Percentiles rank a stretch among this genome's conserved stretches.
Conservation (phyloP, 1,139 yeast species). For the Geotrichum cucujoidarum region DNA sequence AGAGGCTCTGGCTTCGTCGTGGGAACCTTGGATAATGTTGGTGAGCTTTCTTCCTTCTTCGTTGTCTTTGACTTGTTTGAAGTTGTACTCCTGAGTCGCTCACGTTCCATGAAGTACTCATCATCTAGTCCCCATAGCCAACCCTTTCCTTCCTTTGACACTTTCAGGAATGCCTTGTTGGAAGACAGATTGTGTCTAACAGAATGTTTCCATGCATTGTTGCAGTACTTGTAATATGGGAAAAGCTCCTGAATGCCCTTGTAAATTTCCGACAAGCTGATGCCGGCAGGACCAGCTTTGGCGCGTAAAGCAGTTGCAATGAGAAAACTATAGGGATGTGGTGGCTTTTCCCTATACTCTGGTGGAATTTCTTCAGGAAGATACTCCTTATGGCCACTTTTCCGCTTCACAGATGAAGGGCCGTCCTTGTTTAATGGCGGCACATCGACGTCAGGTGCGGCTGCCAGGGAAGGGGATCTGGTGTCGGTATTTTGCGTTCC, state of each 20-base stretch:
- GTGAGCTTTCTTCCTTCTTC: too few species aligned
- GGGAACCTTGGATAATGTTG: too few species aligned
- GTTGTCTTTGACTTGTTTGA: constrained; percentile 22
- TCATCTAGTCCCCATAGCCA: constrained; percentile 93
- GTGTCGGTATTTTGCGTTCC: constrained; percentile 6
- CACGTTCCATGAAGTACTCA: constrained; percentile 73
- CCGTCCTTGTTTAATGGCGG: too few species aligned
- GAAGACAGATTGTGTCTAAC: constrained; percentile 83
- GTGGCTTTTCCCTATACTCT: constrained; percentile 78
- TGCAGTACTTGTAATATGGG: constrained; percentile 88
- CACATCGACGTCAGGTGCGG: neutral
- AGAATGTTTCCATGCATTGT: constrained; percentile 96
- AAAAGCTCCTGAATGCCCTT: constrained; percentile 79
- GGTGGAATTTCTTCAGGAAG: constrained; percentile 67
- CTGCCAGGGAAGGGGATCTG: constrained; percentile 10
- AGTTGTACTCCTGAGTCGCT: constrained; percentile 57
- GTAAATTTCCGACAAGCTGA: constrained; percentile 79
- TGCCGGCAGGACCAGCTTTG: constrained; percentile 59
- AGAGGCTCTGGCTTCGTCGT: constrained; percentile 26
- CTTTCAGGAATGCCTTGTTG: constrained; percentile 75
- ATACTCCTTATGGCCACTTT: constrained; percentile 30
- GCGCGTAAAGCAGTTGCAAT: constrained; percentile 72
- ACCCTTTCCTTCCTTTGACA: constrained; percentile 75
- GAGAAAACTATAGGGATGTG: constrained; percentile 70
- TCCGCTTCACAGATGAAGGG: constrained; percentile 7